Evolutionary conservation across 1,139 yeast species (phyloP).

Genomic region (Hansenula anomala): DNA sequence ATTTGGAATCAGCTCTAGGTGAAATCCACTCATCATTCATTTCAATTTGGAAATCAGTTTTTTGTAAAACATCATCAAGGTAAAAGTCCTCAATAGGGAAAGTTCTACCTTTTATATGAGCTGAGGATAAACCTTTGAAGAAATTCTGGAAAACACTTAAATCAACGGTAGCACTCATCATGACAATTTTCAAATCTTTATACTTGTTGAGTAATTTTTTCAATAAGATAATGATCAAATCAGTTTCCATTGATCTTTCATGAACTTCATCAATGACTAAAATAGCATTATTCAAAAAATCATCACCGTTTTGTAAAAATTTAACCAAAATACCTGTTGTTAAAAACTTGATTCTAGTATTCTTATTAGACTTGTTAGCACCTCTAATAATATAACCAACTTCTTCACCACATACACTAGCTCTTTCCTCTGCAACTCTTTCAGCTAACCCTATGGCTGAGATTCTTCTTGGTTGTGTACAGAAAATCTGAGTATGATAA

Average conservation of each 20-base stretch:
- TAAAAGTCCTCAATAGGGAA: constrained; percentile 81
- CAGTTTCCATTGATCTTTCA: constrained; percentile 90
- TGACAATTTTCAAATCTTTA: constrained; percentile 56
- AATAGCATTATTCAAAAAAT: constrained; percentile 44
- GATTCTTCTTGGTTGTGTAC: constrained; percentile 95
- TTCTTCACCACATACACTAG: constrained; percentile 63
- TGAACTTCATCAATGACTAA: constrained; percentile 92
- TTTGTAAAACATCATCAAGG: constrained; percentile 57
- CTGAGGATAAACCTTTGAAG: constrained; percentile 42
- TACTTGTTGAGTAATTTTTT: constrained; percentile 48
- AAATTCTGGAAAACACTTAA: constrained; percentile 61
- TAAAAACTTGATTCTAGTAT: constrained; percentile 75
- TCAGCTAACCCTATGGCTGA: constrained; percentile 95
- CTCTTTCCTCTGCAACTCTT: constrained; percentile 82
- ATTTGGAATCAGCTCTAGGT: constrained; percentile 61
- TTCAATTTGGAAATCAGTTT: constrained; percentile 47
- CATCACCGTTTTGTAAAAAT: constrained; percentile 60
- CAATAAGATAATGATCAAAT: constrained; percentile 72
- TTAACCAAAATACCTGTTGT: constrained; percentile 91
- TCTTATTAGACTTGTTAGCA: constrained; percentile 59
- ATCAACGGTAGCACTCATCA: constrained; percentile 96
- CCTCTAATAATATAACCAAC: constrained; percentile 92
- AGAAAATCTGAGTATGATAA: constrained; percentile 57
- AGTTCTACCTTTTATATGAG: constrained; percentile 89
- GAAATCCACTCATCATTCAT: constrained; percentile 29